Base-by-base conservation (phyloP, 2,329 filamentous ascomycete species). In the Scortechinia acanthostroma region DNA sequence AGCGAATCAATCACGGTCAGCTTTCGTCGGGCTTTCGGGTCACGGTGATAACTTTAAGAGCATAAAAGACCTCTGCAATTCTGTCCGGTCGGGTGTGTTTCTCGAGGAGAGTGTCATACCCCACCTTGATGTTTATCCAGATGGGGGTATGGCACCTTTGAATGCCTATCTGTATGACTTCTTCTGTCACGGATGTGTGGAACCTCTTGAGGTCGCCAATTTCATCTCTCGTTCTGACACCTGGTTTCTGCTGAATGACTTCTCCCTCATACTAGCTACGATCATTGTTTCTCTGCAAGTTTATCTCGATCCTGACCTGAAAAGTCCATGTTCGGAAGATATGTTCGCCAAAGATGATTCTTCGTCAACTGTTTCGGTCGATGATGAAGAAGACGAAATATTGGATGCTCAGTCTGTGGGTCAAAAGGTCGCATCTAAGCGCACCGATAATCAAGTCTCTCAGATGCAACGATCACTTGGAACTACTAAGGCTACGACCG, bases 101-200 rank as follows among this genome's bases (percentile, higher is more conserved):
- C 72, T 91, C 0, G 87, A 91, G 53, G 76, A 87, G 54, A 74
- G 82, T 0, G 80, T 84, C 1, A 77, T 91, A 20, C 87, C 87
- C 0, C 77, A 85, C 55, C 70, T 90, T 3, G 70, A 72, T 3
- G 62, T 88, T 10, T 75, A 75, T 51, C 76, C 66, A 14, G 66
- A 67, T 44, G 62, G 62, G 10, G 16, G n/a, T 14, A 33, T 4
- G n/a, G 51, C 52, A 13, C 74, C 74, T 0, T 68, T 80, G 48
- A 88, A 88, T 51, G 79, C 80, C 0, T 86, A 86, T 54, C 63
- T 91, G 1, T 79, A 83, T 48, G 84, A 91, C 58, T 91, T 90
- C 61, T 90, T 78, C 70, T 86, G 80, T 59, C 81, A 91, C 52
- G 86, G 85, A 3, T 77, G 83, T 54, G 58, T 81, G 19, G 57